Evolutionary conservation across 1,139 yeast species (phyloP), one percentile per base, ranked within the genome.

Genomic region (Wickerhamomyces sp.): DNA sequence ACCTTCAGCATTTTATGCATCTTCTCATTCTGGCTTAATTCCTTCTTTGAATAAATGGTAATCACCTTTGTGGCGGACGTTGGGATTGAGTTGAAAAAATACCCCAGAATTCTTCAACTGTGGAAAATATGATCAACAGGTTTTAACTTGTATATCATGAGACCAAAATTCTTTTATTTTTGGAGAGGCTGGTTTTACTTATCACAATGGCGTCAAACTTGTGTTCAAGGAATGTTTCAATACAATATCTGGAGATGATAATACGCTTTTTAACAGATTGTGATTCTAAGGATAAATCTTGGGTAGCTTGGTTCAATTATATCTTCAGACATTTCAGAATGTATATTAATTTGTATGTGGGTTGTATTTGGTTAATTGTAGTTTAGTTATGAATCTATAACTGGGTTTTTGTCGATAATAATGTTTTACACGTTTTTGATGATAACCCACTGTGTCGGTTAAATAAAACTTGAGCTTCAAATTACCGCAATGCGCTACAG

Each of bases 71-170:
- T 80, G 46, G 96, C 96, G 60, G n/a, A n/a, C n/a, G 82, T 83
- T 54, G 99, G 98, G 59, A 93, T 84, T 45, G 95, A 86, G 70
- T 93, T 93, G 75, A 82, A 88, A n/a, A n/a, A 56, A 91, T 86
- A 29, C 99, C 99, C 99, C 99, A 93, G 73, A 93, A 93, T 69
- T 93, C 98, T 72, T 93, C 99, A 42, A 93, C 98, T 30, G 96
- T 83, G 44, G 84, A 78, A 59, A 93, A 89, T 33, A 95, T 81
- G 58, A 91, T 94, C n/a, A 44, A 93, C 95, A 49, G 96, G 95
- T 72, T 91, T 91, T 64, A 93, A n/a, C n/a, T n/a, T n/a, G 77
- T 57, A 90, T 78, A 63, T 90, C 96, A n/a, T n/a, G n/a, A 51
- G 88, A 81, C 99, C 99, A 93, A 62, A 89, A 83, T 68, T 89